Base-by-base conservation (phyloP, 306 rosid genomes). In the Alnus glutinosa region DNA sequence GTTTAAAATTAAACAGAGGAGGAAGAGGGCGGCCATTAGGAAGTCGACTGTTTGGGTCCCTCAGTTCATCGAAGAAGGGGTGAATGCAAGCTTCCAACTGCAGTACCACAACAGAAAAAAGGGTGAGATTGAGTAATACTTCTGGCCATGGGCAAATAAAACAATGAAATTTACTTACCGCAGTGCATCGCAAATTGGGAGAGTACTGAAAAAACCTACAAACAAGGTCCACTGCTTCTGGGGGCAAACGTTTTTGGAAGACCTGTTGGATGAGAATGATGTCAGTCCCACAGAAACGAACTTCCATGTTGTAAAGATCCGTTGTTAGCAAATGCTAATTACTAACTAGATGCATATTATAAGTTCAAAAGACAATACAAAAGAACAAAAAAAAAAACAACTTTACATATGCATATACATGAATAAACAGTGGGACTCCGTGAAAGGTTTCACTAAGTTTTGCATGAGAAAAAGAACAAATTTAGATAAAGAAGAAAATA, bases 1-100 rank as follows among this genome's bases (percentile, higher is more conserved):
- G 78, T 86, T 95, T 95, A 72, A 95, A 95, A 81, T 95, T 95
- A 79, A 95, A 93, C 7, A 95, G 84, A 15, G 99, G 99, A 85
- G 99, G 99, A 75, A 95, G 96, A 75, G 99, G 99, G 51, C 99
- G 97, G 76, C 99, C 99, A 78, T 86, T 95, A 58, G 98, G 99
- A 83, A 95, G 99, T 77, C 98, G 97, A 37, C 97, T 90, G 81
- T 80, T 91, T 14, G 97, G 97, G 74, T 95, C 98, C 87, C 99
- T 91, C 81, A 95, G 78, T 84, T 95, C 99, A 85, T 95, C 99
- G 73, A 95, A 95, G 97, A 95, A 95, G 13, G 99, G 98, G 76
- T 95, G 99, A 86, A 95, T 80, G 86, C 99, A 95, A 83, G 99
- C 99, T 87, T 95, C 99, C 92, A 95, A 78, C 99, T 95, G 89